phyloP scores from a whole-genome alignment of 2,329 filamentous ascomycete genomes.

The Fusarium tjaetaba region DNA sequence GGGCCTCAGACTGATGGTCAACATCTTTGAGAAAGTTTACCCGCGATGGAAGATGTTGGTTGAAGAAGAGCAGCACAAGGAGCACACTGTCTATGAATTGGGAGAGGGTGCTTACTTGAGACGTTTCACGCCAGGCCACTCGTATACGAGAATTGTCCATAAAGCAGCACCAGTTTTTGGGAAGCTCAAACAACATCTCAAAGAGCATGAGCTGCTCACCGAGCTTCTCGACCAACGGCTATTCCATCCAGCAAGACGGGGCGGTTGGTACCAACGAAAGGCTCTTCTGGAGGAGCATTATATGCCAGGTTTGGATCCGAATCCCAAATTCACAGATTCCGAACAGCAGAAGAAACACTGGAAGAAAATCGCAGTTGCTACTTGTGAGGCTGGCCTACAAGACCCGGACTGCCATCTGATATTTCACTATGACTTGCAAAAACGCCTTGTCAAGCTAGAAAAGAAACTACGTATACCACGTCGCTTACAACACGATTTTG shows the following conservation, averaged over 20 bases:
- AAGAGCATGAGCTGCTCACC: slow-evolving; percentile 77
- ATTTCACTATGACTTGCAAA: slow-evolving; percentile 94
- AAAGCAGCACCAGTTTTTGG: slow-evolving; percentile 84
- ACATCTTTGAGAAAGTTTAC: slow-evolving; percentile 78
- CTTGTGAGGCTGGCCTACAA: slow-evolving; percentile 87
- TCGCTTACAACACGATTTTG: slow-evolving; percentile 91
- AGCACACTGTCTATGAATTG: slow-evolving; percentile 78
- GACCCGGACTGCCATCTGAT: slow-evolving; percentile 91
- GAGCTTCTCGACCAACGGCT: slow-evolving; percentile 83
- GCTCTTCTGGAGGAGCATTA: slow-evolving; percentile 96
- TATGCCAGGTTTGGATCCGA: slow-evolving; percentile 72
- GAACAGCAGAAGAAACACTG: slow-evolving; percentile 80
- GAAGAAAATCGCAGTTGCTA: slow-evolving; percentile 78
- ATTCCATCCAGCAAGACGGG: slow-evolving; percentile 86
- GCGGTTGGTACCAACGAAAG: slow-evolving; percentile 95
- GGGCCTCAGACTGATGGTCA: slow-evolving; percentile 73
- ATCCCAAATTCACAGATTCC: slow-evolving; percentile 48
- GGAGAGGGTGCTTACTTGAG: slow-evolving; percentile 90
- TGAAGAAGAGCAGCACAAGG: slow-evolving; percentile 79
- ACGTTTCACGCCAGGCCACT: slow-evolving; percentile 89
- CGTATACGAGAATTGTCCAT: slow-evolving; percentile 92
- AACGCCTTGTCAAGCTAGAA: slow-evolving; percentile 91
- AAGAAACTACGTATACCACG: slow-evolving; percentile 83
- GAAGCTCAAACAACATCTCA: slow-evolving; percentile 80
- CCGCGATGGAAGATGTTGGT: slow-evolving; percentile 82